Base-by-base conservation (phyloP, 2,329 filamentous ascomycete genomes). In the Beauveria rudraprayagi region DNA sequence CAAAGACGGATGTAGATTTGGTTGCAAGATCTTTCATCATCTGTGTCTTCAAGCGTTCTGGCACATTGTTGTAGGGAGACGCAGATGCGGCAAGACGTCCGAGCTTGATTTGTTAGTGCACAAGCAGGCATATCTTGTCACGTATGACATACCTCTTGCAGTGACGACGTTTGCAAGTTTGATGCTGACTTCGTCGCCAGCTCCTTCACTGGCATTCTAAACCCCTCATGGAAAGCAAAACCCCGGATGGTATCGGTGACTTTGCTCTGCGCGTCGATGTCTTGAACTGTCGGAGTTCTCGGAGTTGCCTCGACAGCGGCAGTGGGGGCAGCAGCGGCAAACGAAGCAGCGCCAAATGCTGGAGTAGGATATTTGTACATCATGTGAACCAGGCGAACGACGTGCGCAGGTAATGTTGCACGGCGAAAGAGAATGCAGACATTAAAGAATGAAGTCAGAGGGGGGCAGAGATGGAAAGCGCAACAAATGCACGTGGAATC, bases 1-100 rank as follows among this genome's bases (percentile, higher is more conserved):
- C 6, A 41, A 67, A 69, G 10, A 71, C 64, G 1, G 58, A 47
- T 3, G 48, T 30, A 26, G 30, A n/a, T 2, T 16, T n/a, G 1
- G 19, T n/a, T 3, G 26, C 16, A 14, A 61, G 26, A 11, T 41
- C 28, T 22, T 48, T 26, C 6, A 10, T 26, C 51, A 61, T 61
- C 43, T 50, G 51, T 2, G 17, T 24, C n/a, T 50, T 61, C 4
- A 55, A 9, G 22, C 19, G n/a, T 5, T 2, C 26, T 1, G 41
- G 16, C 10, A 47, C n/a, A 16, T 26, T 37, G 9, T 47, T 28
- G 10, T 37, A 47, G 1, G 26, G 50, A 26, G 50, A 60, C 2
- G 14, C 5, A 22, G 24, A n/a, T 3, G 50, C 28, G 26, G 40
- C 48, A 9, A 40, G 26, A 1, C 28, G 37, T 9, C 9, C 57